phyloP scores from a whole-genome alignment of 2,329 filamentous ascomycete species.

The Drechslerella coelobrocha region DNA sequence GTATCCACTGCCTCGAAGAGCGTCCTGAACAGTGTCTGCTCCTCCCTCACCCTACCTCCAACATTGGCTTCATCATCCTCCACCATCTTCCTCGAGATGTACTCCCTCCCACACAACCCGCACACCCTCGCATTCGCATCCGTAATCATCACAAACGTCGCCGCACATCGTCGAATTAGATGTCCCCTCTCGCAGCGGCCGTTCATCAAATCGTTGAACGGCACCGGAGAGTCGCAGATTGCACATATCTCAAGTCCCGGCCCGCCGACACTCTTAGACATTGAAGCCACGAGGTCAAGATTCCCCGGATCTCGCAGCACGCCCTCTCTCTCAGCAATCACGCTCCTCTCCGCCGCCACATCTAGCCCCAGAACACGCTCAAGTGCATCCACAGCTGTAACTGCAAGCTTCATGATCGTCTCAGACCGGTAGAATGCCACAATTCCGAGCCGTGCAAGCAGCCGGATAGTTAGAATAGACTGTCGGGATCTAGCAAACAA shows the following conservation, averaged over 20 bases:
- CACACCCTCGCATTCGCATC: conserved; percentile 31
- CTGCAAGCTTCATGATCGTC: conserved; percentile 25
- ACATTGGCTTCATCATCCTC: conserved; percentile 25
- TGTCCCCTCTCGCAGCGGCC: conserved; percentile 38
- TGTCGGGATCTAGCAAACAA: conserved; percentile 6
- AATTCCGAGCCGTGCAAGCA: conserved; percentile 23
- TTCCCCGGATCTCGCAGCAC: conserved; percentile 21
- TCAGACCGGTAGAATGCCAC: conserved; percentile 34
- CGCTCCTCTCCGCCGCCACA: conserved; percentile 4
- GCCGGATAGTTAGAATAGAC: conserved; percentile 12
- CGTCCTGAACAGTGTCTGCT: conserved; percentile 21
- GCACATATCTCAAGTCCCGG: conserved; percentile 22
- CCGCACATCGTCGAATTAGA: conserved; percentile 40
- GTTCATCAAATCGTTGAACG: conserved; percentile 41
- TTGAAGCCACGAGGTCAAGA: conserved; percentile 26
- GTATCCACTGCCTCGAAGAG: conserved; percentile 47
- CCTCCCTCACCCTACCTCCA: background rate
- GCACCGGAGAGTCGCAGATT: background rate
- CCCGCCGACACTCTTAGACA: conserved; percentile 25
- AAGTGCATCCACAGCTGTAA: conserved; percentile 6
- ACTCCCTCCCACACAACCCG: conserved; percentile 36
- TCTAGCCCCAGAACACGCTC: conserved; percentile 8
- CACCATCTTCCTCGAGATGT: conserved; percentile 32
- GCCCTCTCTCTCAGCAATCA: conserved; percentile 17
- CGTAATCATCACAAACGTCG: conserved; percentile 27